A percentile compares a stretch with the other conserved stretches of the same genome.
Conservation (phyloP, 2,329 filamentous ascomycete species). For the Elsinoe fawcettii region DNA sequence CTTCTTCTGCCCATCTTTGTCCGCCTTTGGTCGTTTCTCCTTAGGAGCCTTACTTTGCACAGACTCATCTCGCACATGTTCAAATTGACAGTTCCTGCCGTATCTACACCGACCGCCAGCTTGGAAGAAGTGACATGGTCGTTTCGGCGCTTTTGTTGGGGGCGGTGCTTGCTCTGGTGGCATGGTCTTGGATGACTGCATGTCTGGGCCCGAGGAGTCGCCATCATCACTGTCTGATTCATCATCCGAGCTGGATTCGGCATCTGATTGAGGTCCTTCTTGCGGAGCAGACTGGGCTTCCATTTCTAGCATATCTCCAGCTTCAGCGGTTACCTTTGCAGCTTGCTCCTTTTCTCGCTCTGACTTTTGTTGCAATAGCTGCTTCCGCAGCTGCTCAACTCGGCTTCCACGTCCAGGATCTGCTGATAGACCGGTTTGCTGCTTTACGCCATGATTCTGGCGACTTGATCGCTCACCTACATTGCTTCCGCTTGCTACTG, state of each 20-base stretch:
- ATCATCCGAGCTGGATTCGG: slow-evolving; percentile 22
- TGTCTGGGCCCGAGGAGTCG: slow-evolving; percentile 32
- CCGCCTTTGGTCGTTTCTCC: slow-evolving; percentile 12
- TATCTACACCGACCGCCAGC: slow-evolving; percentile 28
- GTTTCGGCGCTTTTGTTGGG: slow-evolving; percentile 14
- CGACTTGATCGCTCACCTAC: slow-evolving; percentile 10
- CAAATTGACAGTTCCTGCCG: slow-evolving; percentile 28
- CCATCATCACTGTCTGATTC: slow-evolving; percentile 23
- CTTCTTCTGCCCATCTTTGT: slow-evolving; percentile 17
- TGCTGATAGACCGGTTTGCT: not conserved
- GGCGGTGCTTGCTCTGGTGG: slow-evolving; percentile 15
- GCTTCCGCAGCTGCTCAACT: not conserved
- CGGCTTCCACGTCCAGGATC: not conserved
- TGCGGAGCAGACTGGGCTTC: not conserved
- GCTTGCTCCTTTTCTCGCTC: not conserved
- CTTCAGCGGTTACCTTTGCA: not conserved
- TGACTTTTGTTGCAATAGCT: not conserved
- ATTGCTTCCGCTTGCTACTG: not conserved
- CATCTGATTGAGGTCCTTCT: slow-evolving; percentile 19
- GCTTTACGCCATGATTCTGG: slow-evolving; percentile 17
- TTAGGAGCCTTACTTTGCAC: slow-evolving; percentile 1
- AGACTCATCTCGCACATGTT: slow-evolving; percentile 23
- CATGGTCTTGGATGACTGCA: slow-evolving; percentile 31
- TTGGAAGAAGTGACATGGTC: slow-evolving; percentile 26
- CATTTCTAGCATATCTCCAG: not conserved